A percentile compares a stretch with the other conserved stretches of the same genome.
These are phyloP conservation scores for Penicillium turbatum DNA, from an alignment of 495 filamentous ascomycete genomes.

Conservation along the genomic window DNA sequence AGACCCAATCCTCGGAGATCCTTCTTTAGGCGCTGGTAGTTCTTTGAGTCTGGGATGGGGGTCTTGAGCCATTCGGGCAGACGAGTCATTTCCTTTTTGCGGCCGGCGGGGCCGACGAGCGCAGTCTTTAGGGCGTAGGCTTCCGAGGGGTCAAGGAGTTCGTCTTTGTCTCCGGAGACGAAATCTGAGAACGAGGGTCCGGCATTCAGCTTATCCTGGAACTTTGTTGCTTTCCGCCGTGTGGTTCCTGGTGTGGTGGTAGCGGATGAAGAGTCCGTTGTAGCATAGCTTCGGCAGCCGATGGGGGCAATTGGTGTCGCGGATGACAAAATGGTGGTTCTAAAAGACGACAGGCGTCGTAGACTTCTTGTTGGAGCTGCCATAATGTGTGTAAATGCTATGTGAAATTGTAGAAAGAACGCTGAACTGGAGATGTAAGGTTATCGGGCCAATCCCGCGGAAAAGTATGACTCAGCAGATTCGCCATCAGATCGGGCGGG, in stretches of 20 bases:
- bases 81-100: slow-evolving; percentile 81
- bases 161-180: slow-evolving; percentile 49
- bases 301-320: slow-evolving; percentile 14
- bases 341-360: slow-evolving; percentile 34
- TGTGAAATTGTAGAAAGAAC: slow-evolving; percentile 6
- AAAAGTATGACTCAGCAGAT: slow-evolving; percentile 18
- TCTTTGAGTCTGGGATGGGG: slow-evolving; percentile 76
- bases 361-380: slow-evolving; percentile 36
- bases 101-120: slow-evolving; percentile 72
- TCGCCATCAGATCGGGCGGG: slow-evolving; percentile 8
- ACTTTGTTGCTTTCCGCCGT: slow-evolving; percentile 55
- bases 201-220: slow-evolving; percentile 74
- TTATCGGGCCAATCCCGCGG: slow-evolving; percentile 17
- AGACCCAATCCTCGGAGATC: slow-evolving; percentile 85
- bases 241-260: slow-evolving; percentile 28
- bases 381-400: slow-evolving; percentile 28
- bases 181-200: slow-evolving; percentile 88
- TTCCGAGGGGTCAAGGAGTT: slow-evolving; percentile 56
- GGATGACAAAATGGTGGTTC: slow-evolving; percentile 18
- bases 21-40: slow-evolving; percentile 89
- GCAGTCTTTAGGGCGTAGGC: slow-evolving; percentile 65
- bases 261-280: slow-evolving; percentile 39
- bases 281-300: slow-evolving; percentile 37
- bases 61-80: slow-evolving; percentile 96
- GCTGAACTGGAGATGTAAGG: background rate